Evolutionary conservation across 2,329 filamentous ascomycete genomes (phyloP).

Genomic region (Colletotrichum musicola): DNA sequence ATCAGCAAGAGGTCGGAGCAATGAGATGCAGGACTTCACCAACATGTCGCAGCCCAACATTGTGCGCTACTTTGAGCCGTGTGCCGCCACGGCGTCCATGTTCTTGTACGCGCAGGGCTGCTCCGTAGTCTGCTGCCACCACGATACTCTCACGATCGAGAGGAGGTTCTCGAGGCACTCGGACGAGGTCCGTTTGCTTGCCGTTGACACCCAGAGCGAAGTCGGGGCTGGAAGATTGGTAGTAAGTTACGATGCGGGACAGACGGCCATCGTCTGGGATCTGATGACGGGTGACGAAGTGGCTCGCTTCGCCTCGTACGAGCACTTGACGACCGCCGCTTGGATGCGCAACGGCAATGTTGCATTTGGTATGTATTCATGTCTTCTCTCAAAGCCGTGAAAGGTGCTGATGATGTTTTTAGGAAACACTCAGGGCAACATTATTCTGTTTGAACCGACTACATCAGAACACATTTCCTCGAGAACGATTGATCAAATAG

Average conservation of each 20-base stretch:
- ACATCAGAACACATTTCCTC: constrained; percentile 94
- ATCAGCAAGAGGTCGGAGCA: constrained; percentile 58
- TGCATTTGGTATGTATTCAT: constrained; percentile 81
- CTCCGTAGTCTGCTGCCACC: constrained; percentile 87
- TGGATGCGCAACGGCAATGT: constrained; percentile 99
- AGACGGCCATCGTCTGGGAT: constrained; percentile 97
- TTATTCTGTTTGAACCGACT: constrained; percentile 93
- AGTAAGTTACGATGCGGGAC: constrained; percentile 91
- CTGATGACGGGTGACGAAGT: constrained; percentile 91
- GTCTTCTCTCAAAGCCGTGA: constrained; percentile 26
- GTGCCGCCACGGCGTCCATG: constrained; percentile 90
- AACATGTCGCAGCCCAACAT: constrained; percentile 62
- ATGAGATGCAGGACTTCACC: constrained; percentile 64
- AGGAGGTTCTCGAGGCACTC: constrained; percentile 85
- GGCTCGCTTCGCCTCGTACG: constrained; percentile 92
- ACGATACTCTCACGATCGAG: constrained; percentile 92
- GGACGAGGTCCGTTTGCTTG: constrained; percentile 85
- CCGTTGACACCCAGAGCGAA: constrained; percentile 93
- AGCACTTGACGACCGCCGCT: constrained; percentile 83
- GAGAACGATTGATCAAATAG: constrained; percentile 90
- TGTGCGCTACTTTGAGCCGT: constrained; percentile 80
- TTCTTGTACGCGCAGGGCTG: constrained; percentile 90
- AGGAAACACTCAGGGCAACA: constrained; percentile 94
- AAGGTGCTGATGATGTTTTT: constrained; percentile 42
- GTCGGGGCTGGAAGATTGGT: constrained; percentile 85